A percentile compares a stretch with the other conserved stretches of the same genome.
Conservation (phyloP, 2,329 filamentous ascomycete genomes). For the Rhinocladiella similis region DNA sequence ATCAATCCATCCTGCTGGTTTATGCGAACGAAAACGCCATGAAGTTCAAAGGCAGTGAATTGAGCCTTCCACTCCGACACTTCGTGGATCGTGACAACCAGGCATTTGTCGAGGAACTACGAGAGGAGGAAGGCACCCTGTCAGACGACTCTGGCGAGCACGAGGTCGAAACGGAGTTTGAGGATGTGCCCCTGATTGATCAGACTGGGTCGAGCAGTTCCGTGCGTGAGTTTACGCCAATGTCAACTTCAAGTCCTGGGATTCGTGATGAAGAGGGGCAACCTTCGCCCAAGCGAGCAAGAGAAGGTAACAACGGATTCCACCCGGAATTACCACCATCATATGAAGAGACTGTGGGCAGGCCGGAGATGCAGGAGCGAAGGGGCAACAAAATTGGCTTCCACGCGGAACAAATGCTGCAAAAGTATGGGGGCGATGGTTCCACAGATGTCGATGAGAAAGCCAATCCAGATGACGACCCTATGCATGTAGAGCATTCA, state of each 20-base stretch:
- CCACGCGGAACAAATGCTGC: slow-evolving; percentile 27
- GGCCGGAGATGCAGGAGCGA: slow-evolving; percentile 44
- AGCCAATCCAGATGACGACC: neutral
- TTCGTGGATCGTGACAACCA: slow-evolving; percentile 54
- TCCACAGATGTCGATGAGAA: neutral
- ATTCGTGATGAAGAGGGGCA: slow-evolving; percentile 24
- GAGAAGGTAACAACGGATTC: slow-evolving; percentile 4
- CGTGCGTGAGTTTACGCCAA: slow-evolving; percentile 26
- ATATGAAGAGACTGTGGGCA: slow-evolving; percentile 36
- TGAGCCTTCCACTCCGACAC: slow-evolving; percentile 32
- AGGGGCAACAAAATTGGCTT: slow-evolving; percentile 28
- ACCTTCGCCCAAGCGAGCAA: slow-evolving; percentile 25
- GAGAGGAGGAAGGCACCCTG: slow-evolving; percentile 18
- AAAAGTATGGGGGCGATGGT: slow-evolving; percentile 22
- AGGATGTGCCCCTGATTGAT: slow-evolving; percentile 26
- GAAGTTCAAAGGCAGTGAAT: slow-evolving; percentile 34
- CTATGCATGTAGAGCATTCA: slow-evolving; percentile 19
- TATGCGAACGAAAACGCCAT: slow-evolving; percentile 57
- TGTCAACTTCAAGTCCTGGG: slow-evolving; percentile 27
- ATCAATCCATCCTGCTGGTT: slow-evolving; percentile 55
- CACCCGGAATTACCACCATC: slow-evolving; percentile 27
- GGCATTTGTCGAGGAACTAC: slow-evolving; percentile 35
- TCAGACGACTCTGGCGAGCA: slow-evolving; percentile 1
- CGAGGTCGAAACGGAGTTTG: slow-evolving; percentile 19
- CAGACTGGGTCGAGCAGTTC: slow-evolving; percentile 21